Conservation (phyloP, 371 early-diverging fungal species). For the Circinella minor region DNA sequence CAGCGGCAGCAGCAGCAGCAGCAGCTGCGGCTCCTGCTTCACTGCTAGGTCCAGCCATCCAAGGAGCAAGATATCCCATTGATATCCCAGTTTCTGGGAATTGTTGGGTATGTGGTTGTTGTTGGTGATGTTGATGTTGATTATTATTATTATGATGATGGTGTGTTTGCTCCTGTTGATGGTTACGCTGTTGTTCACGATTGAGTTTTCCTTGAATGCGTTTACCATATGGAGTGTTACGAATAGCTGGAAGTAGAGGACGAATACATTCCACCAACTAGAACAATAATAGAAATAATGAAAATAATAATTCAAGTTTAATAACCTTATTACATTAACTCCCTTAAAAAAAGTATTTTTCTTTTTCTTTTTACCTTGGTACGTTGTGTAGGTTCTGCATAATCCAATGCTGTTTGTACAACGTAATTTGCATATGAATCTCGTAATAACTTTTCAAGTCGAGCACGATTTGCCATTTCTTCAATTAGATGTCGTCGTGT, state of each 20-base stretch:
- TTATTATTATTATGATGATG: constrained; percentile 5
- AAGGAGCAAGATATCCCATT: constrained; percentile 20
- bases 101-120: constrained; percentile 1
- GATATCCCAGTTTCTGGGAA: constrained; percentile 4
- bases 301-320: too few relatives aligned
- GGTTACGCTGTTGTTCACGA: constrained; percentile 47
- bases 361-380: constrained; percentile 41
- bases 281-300: background rate
- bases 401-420: constrained; percentile 91
- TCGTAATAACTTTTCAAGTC: constrained; percentile 76
- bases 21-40: constrained; percentile 6
- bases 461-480: constrained; percentile 70
- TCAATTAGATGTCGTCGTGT: constrained; percentile 73
- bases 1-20: constrained; percentile 1
- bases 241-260: constrained; percentile 79
- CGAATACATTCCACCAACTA: constrained; percentile 78
- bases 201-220: constrained; percentile 84
- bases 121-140: background rate
- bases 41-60: constrained; percentile 11
- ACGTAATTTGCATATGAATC: constrained; percentile 94
- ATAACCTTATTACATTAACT: too few relatives aligned
- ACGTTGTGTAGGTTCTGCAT: constrained; percentile 76
- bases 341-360: background rate
- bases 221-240: constrained; percentile 88
- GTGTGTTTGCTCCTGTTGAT: constrained; percentile 13